Evolutionary conservation across 768 basidiomycete genomes (phyloP), one percentile per base, ranked within the genome.

Genomic region (Phallus indusiatus): DNA sequence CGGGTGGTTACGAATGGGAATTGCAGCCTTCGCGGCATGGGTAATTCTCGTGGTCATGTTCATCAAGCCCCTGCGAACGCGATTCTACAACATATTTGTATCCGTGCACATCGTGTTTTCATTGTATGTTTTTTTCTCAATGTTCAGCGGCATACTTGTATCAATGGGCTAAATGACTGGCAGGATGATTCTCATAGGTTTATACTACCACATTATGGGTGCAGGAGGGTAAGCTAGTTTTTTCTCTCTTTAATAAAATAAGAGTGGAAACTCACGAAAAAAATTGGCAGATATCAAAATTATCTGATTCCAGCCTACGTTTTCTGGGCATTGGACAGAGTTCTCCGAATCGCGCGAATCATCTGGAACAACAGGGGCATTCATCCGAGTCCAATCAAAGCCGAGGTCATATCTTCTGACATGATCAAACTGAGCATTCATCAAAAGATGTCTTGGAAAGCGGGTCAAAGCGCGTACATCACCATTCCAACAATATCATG

Each of bases 381-480:
- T 52, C 63, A 65, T 0, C 62, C 65, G n/a, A 60, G 66, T 2
- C 62, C 61, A 51, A 55, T 68, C 21, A 63, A 63, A 20, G 71
- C 74, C 1, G 78, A 81, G 59, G 62, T 77, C 1, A 67, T 81
- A 24, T 76, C 76, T 6, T 73, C 73, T 2, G 71, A 72, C 59
- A 75, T 80, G 64, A 64, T 84, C 21, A 78, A 78, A 17, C 66
- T 85, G 14, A 72, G 73, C 17, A 64, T 82, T 28, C 64, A 66
- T 36, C 74, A 77, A 20, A 76, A 78, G 24, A 79, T 84, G 71
- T 71, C 69, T 20, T 81, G 79, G 79, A 64, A 66, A 5, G 74
- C 84, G 0, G 84, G 83, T 8, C 84, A 85, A 67, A 73, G 75
- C 36, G 78, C 74, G 0, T 84, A 76, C 63, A 69, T 85, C 20